Evolutionary conservation across 495 filamentous ascomycete genomes (phyloP), one percentile per base, ranked within the genome.

Genomic region (Neurospora sp.): DNA sequence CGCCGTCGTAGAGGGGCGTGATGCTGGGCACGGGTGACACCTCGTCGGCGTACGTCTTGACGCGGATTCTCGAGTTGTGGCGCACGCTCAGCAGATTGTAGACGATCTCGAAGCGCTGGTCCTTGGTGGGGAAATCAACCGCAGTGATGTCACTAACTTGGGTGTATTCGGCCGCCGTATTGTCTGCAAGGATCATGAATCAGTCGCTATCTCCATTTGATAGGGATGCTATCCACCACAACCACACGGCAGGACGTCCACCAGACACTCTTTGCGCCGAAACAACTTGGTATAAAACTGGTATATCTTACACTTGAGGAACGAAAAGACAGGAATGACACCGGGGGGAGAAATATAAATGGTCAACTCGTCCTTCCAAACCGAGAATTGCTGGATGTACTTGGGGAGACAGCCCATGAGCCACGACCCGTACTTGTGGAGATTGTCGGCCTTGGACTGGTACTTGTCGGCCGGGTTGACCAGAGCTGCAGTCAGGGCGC

Each of bases 41-140:
- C 86, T 99, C 96, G 81, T 98, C 94, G 76, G 94, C 94, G 81
- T 99, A 99, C 69, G 96, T 98, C 90, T 99, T 99, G 76, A 99
- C 93, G 68, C 96, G 90, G 81, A 99, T 96, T 61, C 96, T 91
- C 20, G 93, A 91, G 82, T 99, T 99, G 85, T 97, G 93, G 73
- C 96, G 91, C 71, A 98, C 90, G 76, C 93, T 97, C 73, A 99
- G 90, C 72, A 98, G 76, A 85, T 99, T 98, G 88, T 99, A 99
- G 71, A 99, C 94, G 71, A 99, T 88, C 86, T 99, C 96, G 82
- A 99, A 99, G 73, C 96, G 93, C 80, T 97, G 89, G 37, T 94
- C 91, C 74, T 92, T 89, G 72, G 95, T 97, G 5, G 96, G 96
- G 84, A 93, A 99, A 83, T 99, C 96, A 78, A 97, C 94, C 39